These are phyloP conservation scores for Solanum paucissectum DNA, from an alignment of 257 asterid species.

Conservation along the genomic window DNA sequence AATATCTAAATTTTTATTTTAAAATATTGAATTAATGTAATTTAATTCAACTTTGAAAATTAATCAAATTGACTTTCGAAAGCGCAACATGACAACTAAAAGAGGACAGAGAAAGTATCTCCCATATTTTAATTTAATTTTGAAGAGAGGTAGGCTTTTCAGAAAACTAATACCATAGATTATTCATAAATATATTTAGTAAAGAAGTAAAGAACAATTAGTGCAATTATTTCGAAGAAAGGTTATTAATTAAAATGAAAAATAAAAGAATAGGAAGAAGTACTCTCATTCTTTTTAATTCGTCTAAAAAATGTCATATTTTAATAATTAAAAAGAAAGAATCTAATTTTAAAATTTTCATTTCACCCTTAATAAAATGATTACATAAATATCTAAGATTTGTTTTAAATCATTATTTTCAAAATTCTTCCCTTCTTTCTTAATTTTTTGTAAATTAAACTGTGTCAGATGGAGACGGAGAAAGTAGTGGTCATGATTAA, in stretches of 20 bases:
- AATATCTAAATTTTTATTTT: too few species aligned
- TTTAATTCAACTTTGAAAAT: too few species aligned
- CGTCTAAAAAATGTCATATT: too few species aligned
- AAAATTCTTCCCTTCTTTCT: background rate
- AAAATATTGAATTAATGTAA: too few species aligned
- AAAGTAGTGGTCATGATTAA: background rate
- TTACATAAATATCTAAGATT: background rate
- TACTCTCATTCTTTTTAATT: too few species aligned
- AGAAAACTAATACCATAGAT: background rate
- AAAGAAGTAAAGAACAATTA: background rate
- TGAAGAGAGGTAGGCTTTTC: background rate
- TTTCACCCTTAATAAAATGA: too few species aligned
- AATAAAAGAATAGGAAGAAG: too few species aligned
- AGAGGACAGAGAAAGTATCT: fast-evolving
- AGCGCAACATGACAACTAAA: too few species aligned
- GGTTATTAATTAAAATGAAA: too few species aligned
- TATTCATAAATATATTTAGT: background rate
- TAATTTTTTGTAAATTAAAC: background rate
- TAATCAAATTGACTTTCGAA: too few species aligned
- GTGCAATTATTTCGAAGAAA: background rate
- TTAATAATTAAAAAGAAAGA: too few species aligned
- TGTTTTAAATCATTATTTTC: background rate
- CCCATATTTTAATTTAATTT: background rate
- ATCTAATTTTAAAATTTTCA: too few species aligned
- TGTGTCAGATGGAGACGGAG: fast-evolving